phyloP scores from a whole-genome alignment of 805 yeast species.

The Kodamaea lidongshanica region DNA sequence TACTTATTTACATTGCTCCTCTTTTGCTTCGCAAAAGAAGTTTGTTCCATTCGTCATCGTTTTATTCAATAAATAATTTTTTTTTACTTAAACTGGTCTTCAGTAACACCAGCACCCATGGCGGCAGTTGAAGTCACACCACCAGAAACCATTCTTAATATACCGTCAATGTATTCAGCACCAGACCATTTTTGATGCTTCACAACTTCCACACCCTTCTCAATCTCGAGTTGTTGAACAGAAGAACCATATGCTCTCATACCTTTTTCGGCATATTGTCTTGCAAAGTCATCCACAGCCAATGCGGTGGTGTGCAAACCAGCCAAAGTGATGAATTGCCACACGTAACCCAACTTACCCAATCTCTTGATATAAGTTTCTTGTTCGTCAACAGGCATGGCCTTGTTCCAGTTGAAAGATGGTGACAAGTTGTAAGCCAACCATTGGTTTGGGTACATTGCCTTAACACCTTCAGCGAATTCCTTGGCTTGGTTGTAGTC shows the following conservation, averaged over 20 bases:
- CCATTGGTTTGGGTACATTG: conserved; percentile 84
- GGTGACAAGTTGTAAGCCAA: conserved; percentile 95
- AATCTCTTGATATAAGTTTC: conserved; percentile 83
- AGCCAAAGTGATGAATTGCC: conserved; percentile 97
- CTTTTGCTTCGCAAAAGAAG: background rate
- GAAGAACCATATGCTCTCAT: conserved; percentile 93
- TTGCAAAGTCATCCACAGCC: conserved; percentile 80
- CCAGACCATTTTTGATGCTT: conserved; percentile 99
- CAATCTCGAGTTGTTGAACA: conserved; percentile 84
- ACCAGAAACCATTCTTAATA: conserved; percentile 85
- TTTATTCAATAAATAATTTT: conserved; percentile 5
- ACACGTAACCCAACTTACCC: conserved; percentile 83
- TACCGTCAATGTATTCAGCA: conserved; percentile 90
- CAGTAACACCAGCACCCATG: conserved; percentile 98
- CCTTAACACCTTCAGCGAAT: conserved; percentile 87
- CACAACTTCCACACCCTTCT: conserved; percentile 85
- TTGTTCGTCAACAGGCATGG: conserved; percentile 83
- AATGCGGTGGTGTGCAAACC: conserved; percentile 95
- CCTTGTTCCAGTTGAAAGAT: conserved; percentile 95
- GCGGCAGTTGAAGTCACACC: conserved; percentile 96
- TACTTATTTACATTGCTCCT: too few relatives aligned
- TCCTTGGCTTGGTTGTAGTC: conserved; percentile 90
- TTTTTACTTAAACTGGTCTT: conserved; percentile 76
- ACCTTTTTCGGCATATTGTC: conserved; percentile 71
- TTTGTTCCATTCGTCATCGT: background rate